Base-by-base conservation (phyloP, 23 red algal species). In the Agarophyton chilense region DNA sequence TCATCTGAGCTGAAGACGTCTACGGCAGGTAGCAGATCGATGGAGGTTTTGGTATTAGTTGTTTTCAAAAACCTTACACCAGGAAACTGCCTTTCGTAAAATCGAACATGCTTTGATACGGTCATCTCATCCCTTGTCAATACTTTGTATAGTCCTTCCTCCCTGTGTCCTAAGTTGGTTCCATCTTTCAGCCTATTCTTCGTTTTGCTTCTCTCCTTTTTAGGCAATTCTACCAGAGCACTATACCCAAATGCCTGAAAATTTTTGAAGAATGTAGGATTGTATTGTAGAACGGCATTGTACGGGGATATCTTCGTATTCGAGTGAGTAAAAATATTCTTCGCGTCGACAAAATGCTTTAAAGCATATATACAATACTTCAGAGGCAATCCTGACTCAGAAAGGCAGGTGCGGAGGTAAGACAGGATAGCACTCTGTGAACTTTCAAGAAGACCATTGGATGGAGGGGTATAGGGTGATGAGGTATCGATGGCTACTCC, bases 381-480 rank as follows among this genome's bases (percentile, higher is more conserved):
- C 21, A 43, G 0, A 10, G 50, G 84, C n/a, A 88, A 1, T 7
- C 63, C 62, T 22, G 84, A 42, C 29, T 88, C 40, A 14, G 3
- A 28, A 1, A 87, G 63, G 21, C 61, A 72, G 18, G 82, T 26
- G 11, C 82, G 67, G 28, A 73, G 22, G 0, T 39, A 24, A 35
- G 44, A 57, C 25, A 87, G 25, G 26, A 87, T n/a, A 34, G 60
- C 52, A 2, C 47, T 5, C 24, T 87, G 61, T 9, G 82, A 74
- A 6, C 82, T 0, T 74, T 87, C 65, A 5, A 49, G 43, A 4
- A 87, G n/a, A 0, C 82, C 64, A 46, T 87, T 87, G 5, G 65
- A 87, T 9, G 63, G 14, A 10, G 82, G 82, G 5, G 82, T 87
- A 60, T 87, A 54, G 4, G 47, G 14, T 13, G 82, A 53, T 45